These are phyloP conservation scores for Alternaria sp. DNA, from an alignment of 2,329 filamentous ascomycete species.

Conservation along the genomic window DNA sequence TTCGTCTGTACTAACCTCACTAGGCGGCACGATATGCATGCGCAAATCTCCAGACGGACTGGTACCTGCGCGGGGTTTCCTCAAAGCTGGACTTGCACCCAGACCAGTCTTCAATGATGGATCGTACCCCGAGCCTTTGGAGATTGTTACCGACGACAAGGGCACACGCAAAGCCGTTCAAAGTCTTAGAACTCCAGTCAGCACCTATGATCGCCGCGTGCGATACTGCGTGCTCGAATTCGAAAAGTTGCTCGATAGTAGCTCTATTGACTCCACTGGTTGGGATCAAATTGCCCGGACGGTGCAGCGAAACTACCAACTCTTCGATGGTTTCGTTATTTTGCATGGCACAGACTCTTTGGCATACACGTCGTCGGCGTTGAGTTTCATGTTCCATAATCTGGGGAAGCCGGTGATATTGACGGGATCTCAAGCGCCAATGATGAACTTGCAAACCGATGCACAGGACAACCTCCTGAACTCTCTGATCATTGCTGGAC, in stretches of 20 bases:
- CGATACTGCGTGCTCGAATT: conserved; percentile 88
- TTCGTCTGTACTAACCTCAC: conserved; percentile 2
- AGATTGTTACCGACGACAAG: conserved; percentile 60
- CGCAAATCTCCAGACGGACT: conserved; percentile 79
- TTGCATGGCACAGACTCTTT: conserved; percentile 91
- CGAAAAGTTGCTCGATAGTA: conserved; percentile 82
- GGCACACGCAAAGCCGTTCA: conserved; percentile 62
- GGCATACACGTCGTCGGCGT: conserved; percentile 83
- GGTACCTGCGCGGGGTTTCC: conserved; percentile 74
- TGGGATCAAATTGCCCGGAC: conserved; percentile 84
- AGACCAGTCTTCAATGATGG: conserved; percentile 86
- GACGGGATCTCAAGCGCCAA: conserved; percentile 74
- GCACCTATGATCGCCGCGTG: conserved; percentile 79
- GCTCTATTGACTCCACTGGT: conserved; percentile 83
- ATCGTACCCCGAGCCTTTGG: conserved; percentile 62
- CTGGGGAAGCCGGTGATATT: conserved; percentile 90
- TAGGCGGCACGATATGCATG: conserved; percentile 86
- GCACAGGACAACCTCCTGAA: conserved; percentile 89
- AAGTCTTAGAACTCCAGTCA: conserved; percentile 79
- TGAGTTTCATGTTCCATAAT: conserved; percentile 92
- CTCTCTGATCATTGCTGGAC: conserved; percentile 86
- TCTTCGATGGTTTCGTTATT: conserved; percentile 90
- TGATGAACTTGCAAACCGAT: conserved; percentile 89
- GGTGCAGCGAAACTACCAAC: conserved; percentile 83
- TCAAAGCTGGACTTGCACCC: conserved; percentile 81